Percentiles rank a stretch among this genome's conserved stretches.
These are phyloP conservation scores for Xerocomellus chrysenteron DNA, from an alignment of 768 basidiomycete genomes.

Conservation along the genomic window DNA sequence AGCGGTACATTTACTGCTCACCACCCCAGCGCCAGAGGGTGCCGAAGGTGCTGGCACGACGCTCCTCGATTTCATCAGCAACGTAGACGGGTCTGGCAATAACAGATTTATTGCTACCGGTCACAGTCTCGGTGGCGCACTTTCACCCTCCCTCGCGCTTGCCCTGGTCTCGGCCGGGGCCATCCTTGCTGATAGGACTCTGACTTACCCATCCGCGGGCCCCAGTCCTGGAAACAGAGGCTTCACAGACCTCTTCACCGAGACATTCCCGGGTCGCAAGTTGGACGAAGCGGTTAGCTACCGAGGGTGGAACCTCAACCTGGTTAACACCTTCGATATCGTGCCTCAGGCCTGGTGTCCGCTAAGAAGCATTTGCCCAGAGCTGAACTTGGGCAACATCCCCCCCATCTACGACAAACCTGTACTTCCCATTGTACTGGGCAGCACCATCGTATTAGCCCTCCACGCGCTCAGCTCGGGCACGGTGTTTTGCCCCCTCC, in stretches of 20 bases:
- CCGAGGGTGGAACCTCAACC: conserved; percentile 18
- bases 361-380: neutral
- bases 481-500: conserved; percentile 7
- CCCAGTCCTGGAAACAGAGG: conserved; percentile 11
- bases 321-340: conserved; percentile 15
- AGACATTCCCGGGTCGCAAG: neutral
- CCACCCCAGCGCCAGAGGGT: neutral
- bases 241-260: conserved; percentile 2
- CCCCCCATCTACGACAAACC: conserved; percentile 12
- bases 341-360: conserved; percentile 15
- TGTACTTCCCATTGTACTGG: neutral
- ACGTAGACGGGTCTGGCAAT: neutral
- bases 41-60: neutral
- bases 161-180: neutral
- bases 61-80: conserved; percentile 6
- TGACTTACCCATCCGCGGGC: conserved; percentile 11
- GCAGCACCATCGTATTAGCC: neutral
- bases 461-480: neutral
- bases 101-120: conserved; percentile 8
- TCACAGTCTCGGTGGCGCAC: conserved; percentile 9
- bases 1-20: conserved; percentile 2
- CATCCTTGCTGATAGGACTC: conserved; percentile 38
- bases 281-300: neutral
- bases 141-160: conserved; percentile 16
- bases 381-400: conserved; percentile 16